These are phyloP conservation scores for Rutstroemia sp. DNA, from an alignment of 2,329 filamentous ascomycete species.

Conservation along the genomic window DNA sequence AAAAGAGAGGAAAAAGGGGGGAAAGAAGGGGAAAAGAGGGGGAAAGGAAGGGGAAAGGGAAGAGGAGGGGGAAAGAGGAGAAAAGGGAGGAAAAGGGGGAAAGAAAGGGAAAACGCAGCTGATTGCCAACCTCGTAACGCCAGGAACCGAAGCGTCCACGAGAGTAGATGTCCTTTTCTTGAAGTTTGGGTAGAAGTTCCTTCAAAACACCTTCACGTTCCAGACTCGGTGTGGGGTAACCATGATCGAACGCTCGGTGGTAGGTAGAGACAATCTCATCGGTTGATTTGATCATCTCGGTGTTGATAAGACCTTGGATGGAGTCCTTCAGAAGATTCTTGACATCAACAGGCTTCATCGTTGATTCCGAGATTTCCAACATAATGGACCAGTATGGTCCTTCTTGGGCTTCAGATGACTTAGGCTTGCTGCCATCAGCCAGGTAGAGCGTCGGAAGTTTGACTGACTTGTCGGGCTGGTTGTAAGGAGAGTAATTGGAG, in stretches of 20 bases:
- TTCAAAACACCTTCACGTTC: slow-evolving; percentile 94
- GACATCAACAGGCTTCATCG: slow-evolving; percentile 87
- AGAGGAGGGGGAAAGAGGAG: background rate
- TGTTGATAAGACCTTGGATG: slow-evolving; percentile 96
- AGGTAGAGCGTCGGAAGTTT: slow-evolving; percentile 84
- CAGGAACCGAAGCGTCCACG: slow-evolving; percentile 96
- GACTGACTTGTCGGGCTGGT: slow-evolving; percentile 76
- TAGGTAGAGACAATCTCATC: slow-evolving; percentile 98
- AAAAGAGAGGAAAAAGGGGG: background rate
- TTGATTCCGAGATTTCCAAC: slow-evolving; percentile 94
- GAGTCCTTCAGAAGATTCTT: slow-evolving; percentile 80
- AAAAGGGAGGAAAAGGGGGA: background rate
- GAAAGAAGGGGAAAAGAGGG: too few species aligned
- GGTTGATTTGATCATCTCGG: slow-evolving; percentile 82
- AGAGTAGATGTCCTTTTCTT: slow-evolving; percentile 86
- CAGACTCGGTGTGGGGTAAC: slow-evolving; percentile 90
- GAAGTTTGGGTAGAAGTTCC: slow-evolving; percentile 85
- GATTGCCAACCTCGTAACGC: slow-evolving; percentile 83
- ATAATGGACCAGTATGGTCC: slow-evolving; percentile 99
- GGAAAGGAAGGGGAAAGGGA: background rate
- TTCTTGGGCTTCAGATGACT: slow-evolving; percentile 64
- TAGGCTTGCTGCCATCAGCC: slow-evolving; percentile 76
- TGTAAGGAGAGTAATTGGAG: slow-evolving; percentile 99
- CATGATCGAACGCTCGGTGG: slow-evolving; percentile 96
- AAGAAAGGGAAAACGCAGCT: background rate